Conservation (phyloP, 1,284 basidiomycete species). For the Schizophyllum amplum region DNA sequence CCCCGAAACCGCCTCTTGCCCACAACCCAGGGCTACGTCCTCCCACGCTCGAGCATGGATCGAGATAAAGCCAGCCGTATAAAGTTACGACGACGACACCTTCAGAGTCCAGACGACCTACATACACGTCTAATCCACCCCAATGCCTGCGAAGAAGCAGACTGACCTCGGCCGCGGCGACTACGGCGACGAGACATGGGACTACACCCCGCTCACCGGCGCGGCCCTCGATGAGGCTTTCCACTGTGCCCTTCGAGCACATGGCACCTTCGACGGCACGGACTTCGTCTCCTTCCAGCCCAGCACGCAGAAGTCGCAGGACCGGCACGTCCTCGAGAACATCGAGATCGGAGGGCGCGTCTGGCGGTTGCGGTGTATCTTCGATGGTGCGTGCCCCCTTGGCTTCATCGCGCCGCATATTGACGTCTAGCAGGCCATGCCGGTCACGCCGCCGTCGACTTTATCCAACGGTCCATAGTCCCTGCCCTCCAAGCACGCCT, state of each 20-base stretch:
- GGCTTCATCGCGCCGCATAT: background rate
- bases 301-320: slow-evolving; percentile 16
- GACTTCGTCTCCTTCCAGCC: slow-evolving; percentile 23
- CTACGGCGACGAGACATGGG: background rate
- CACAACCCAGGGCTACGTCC: too few relatives aligned
- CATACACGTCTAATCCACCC: too few relatives aligned
- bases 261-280: slow-evolving; percentile 4
- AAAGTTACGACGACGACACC: too few relatives aligned
- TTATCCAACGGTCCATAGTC: slow-evolving; percentile 5
- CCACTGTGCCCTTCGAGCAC: background rate
- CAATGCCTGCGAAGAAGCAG: background rate
- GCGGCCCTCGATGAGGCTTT: background rate
- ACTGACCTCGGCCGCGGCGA: background rate
- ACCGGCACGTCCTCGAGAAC: slow-evolving; percentile 21
- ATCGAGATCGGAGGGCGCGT: slow-evolving; percentile 15
- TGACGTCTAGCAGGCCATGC: slow-evolving; percentile 15
- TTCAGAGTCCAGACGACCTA: too few relatives aligned
- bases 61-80: too few relatives aligned
- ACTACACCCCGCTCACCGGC: background rate
- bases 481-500: slow-evolving; percentile 8
- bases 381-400: slow-evolving; percentile 15
- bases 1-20: too few relatives aligned
- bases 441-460: slow-evolving; percentile 19
- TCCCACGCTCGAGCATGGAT: too few relatives aligned
- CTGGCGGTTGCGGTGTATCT: slow-evolving; percentile 23